Evolutionary conservation across 176 grass and related monocot genomes (phyloP), one percentile per base, ranked within the genome.

Genomic region (Zoysia japonica): DNA sequence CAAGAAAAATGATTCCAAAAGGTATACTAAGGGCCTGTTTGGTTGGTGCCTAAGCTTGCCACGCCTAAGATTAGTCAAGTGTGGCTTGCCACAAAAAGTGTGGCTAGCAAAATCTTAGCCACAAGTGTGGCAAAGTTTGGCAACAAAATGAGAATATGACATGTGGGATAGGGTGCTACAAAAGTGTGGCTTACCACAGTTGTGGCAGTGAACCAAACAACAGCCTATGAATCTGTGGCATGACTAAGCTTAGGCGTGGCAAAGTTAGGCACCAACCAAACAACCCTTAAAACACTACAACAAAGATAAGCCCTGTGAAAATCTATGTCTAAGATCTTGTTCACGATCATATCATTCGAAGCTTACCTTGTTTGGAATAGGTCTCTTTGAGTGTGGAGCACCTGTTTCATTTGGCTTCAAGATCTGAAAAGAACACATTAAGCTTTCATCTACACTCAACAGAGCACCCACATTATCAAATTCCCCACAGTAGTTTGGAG

Each of bases 391-490:
- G 72, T 78, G 75, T 7, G 78, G 85, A 49, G 69, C 78, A 41
- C 81, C 81, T 61, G 77, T 83, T 73, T 88, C 85, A 54, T 85
- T 84, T 70, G 91, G 91, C 52, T 91, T 93, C 78, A 93, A 83
- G 11, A 93, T 93, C 55, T 93, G 81, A 68, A 93, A 93, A 50
- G 88, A 93, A 85, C 91, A 93, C 85, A 86, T 85, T 52, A 93
- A 81, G 65, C 80, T 91, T 82, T 90, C 85, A 65, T 93, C 91
- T 76, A 93, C 83, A 78, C 88, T 90, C 67, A 93, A 87, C 65
- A 93, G 61, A 93, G 91, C 91, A 78, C 91, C 91, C 2, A 47
- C 91, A 73, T 93, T 93, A 79, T 93, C 91, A 43, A 93, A 93
- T 80, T 93, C 91, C 12, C 88, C 91, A 37, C 91, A 93, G 49